A percentile compares a stretch with the other conserved stretches of the same genome.
Evolutionary conservation across 768 basidiomycete species (phyloP).

Genomic region (Tremella mesenterica): DNA sequence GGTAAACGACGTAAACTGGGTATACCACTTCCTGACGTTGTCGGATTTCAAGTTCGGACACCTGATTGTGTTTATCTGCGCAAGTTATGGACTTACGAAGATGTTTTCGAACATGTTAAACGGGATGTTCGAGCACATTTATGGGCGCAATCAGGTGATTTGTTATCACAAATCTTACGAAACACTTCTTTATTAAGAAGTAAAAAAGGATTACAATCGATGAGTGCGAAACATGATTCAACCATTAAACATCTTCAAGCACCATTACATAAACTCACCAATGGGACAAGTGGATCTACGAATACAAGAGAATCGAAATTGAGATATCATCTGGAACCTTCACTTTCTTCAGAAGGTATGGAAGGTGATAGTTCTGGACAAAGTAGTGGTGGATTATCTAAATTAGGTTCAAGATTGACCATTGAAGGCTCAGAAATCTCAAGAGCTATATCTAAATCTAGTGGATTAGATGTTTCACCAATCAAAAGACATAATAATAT

Average conservation of each 20-base stretch:
- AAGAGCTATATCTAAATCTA: background rate
- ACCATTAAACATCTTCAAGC: background rate
- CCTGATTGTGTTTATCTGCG: slow-evolving; percentile 61
- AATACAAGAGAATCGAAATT: slow-evolving; percentile 3
- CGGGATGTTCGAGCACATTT: slow-evolving; percentile 9
- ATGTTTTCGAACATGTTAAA: slow-evolving; percentile 42
- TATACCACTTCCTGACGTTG: slow-evolving; percentile 46
- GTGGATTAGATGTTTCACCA: background rate
- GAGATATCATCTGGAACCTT: slow-evolving; percentile 8
- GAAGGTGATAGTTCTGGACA: background rate
- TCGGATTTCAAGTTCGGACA: slow-evolving; percentile 77
- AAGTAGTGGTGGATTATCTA: background rate
- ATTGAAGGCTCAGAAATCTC: background rate
- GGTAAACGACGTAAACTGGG: background rate
- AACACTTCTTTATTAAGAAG: slow-evolving; percentile 20
- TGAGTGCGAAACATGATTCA: slow-evolving; percentile 5
- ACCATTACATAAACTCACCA: background rate
- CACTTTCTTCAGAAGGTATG: background rate
- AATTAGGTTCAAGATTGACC: background rate
- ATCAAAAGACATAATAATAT: too few species aligned
- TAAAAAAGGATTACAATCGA: slow-evolving; percentile 17
- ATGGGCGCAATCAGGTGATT: slow-evolving; percentile 18
- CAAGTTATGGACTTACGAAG: slow-evolving; percentile 44
- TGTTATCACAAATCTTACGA: slow-evolving; percentile 23
- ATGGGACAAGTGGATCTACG: background rate